These are phyloP conservation scores for Dryadomyces quercus-mongolicae DNA, from an alignment of 2,329 filamentous ascomycete species.

Conservation along the genomic window DNA sequence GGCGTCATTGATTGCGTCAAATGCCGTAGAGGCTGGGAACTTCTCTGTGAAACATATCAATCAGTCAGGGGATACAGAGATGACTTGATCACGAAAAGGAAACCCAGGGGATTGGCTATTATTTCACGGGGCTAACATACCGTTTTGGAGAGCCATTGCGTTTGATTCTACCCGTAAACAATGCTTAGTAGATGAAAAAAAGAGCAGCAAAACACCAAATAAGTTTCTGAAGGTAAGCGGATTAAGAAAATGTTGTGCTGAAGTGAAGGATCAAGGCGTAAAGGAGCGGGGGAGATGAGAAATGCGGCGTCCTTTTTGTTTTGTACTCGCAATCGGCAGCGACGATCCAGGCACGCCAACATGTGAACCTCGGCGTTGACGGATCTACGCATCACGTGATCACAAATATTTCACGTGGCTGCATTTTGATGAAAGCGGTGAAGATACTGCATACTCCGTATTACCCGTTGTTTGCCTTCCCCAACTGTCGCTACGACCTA, in stretches of 20 bases:
- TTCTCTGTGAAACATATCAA: slow-evolving; percentile 37
- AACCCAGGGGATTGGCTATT: too few relatives aligned
- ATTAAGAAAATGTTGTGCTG: background rate
- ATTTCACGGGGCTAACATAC: background rate
- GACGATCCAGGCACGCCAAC: background rate
- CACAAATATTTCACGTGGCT: background rate
- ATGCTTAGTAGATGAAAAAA: background rate
- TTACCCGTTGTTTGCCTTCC: background rate
- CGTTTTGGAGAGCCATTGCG: slow-evolving; percentile 10
- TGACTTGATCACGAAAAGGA: background rate
- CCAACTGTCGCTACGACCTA: background rate
- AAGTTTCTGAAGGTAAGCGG: background rate
- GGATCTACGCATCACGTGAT: background rate
- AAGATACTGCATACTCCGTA: background rate
- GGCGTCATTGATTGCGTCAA: slow-evolving; percentile 71
- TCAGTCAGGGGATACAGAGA: background rate
- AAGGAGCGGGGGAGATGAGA: background rate
- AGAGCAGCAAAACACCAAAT: too few relatives aligned
- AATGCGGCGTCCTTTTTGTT: background rate
- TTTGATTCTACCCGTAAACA: background rate
- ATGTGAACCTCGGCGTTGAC: slow-evolving; percentile 10
- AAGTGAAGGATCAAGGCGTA: background rate
- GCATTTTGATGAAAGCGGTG: background rate
- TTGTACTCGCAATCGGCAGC: background rate
- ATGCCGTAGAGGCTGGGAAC: slow-evolving; percentile 83